phyloP scores from a whole-genome alignment of 148 eudicot species.

The Hydrangea macrophylla region DNA sequence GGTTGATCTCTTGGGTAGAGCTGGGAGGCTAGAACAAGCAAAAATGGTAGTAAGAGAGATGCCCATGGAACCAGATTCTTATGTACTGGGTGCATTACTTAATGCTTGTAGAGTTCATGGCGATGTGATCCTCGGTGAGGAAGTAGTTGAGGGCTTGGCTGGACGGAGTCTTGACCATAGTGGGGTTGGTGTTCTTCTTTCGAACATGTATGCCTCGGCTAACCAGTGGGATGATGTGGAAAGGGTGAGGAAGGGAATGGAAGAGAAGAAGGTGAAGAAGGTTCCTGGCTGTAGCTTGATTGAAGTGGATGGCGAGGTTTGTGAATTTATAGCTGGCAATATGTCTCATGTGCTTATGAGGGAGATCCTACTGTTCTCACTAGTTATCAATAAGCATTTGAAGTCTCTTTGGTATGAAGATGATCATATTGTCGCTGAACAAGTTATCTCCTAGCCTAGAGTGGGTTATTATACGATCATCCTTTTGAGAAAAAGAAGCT shows the following conservation, averaged over 20 bases:
- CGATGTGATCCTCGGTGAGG: constrained; percentile 40
- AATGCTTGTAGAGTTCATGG: constrained; percentile 60
- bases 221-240: constrained; percentile 56
- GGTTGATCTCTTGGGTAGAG: constrained; percentile 65
- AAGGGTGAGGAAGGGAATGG: constrained; percentile 51
- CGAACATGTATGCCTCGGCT: constrained; percentile 60
- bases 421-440: constrained; percentile 2
- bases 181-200: constrained; percentile 55
- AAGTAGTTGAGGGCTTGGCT: constrained; percentile 32
- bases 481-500: not conserved
- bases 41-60: constrained; percentile 37
- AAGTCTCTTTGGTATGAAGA: constrained; percentile 34
- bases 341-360: constrained; percentile 26
- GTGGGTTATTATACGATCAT: not conserved
- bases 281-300: constrained; percentile 63
- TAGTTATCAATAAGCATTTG: constrained; percentile 39
- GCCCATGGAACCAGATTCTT: constrained; percentile 55
- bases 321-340: constrained; percentile 55
- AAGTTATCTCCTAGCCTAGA: constrained; percentile 5
- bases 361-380: constrained; percentile 26
- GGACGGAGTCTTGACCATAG: constrained; percentile 38
- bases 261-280: constrained; percentile 44
- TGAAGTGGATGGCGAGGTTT: constrained; percentile 52
- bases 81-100: constrained; percentile 57
- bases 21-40: constrained; percentile 59